phyloP scores from a whole-genome alignment of 768 basidiomycete species.

The Termitomyces sp. region DNA sequence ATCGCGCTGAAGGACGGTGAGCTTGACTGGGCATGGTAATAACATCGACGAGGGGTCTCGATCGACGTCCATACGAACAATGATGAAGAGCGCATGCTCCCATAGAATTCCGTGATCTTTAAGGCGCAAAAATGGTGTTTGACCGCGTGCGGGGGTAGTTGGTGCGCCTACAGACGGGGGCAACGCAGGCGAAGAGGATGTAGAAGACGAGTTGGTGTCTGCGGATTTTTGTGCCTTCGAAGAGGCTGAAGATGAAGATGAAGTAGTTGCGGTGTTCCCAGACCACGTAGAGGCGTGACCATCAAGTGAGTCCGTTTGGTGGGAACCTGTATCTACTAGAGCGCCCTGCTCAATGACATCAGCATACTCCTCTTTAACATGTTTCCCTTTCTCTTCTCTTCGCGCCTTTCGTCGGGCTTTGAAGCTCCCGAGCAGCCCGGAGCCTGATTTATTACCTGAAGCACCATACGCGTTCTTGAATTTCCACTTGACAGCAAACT shows the following conservation, averaged over 20 bases:
- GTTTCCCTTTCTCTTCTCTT: constrained; percentile 11
- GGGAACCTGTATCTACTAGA: constrained; percentile 1
- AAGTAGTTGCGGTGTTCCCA: constrained; percentile 10
- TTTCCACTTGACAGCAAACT: constrained; percentile 69
- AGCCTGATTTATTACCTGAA: constrained; percentile 30
- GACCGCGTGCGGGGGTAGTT: constrained; percentile 45
- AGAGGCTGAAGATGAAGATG: constrained; percentile 11
- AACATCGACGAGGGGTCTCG: constrained; percentile 42
- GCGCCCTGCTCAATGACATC: not conserved
- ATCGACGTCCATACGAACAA: constrained; percentile 56
- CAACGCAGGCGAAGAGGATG: constrained; percentile 6
- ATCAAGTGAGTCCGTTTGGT: constrained; percentile 3
- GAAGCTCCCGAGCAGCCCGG: constrained; percentile 32
- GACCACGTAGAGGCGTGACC: constrained; percentile 13
- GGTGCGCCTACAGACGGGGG: constrained; percentile 7
- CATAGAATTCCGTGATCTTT: constrained; percentile 62
- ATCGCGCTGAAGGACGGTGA: constrained; percentile 61
- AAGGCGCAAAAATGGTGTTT: constrained; percentile 54
- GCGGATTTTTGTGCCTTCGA: constrained; percentile 7
- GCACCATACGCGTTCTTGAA: constrained; percentile 48
- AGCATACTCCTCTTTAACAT: not conserved
- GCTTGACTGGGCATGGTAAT: constrained; percentile 55
- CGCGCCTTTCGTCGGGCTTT: constrained; percentile 23
- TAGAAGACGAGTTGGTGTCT: constrained; percentile 1
- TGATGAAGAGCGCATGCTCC: constrained; percentile 50